A percentile compares a stretch with the other conserved stretches of the same genome.
Conservation (phyloP, 768 basidiomycete genomes). For the Amanita pseudoporphyria region DNA sequence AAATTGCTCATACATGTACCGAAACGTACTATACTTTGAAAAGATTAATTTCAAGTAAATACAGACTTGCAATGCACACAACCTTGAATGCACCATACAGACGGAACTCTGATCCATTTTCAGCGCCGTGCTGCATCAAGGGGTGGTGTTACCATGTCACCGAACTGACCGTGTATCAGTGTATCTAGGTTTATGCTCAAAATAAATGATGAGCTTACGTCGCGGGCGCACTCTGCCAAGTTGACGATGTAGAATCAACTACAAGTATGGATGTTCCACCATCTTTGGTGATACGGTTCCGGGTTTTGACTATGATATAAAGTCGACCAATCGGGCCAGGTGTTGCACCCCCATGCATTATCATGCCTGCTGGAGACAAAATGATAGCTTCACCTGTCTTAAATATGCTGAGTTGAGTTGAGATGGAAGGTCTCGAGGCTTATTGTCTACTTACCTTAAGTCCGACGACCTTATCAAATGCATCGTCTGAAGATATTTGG, state of each 20-base stretch:
- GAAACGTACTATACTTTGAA: no score
- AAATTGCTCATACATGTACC: no score
- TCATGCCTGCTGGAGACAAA: slow-evolving; percentile 55
- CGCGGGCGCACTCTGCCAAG: not conserved
- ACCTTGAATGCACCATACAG: no score
- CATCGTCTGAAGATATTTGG: slow-evolving; percentile 41
- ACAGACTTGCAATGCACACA: no score
- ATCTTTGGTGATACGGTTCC: slow-evolving; percentile 51
- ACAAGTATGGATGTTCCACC: slow-evolving; percentile 55
- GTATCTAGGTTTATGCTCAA: no score
- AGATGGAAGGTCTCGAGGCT: not conserved
- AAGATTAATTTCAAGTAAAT: no score
- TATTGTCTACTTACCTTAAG: slow-evolving; percentile 37
- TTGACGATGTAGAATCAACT: slow-evolving; percentile 13
- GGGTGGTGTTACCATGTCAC: no score
- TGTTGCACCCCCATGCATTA: slow-evolving; percentile 15
- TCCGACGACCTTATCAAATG: slow-evolving; percentile 56
- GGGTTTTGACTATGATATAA: slow-evolving; percentile 51
- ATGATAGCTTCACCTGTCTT: slow-evolving; percentile 69
- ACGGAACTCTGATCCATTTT: no score
- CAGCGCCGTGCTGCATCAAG: no score
- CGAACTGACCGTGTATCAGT: no score
- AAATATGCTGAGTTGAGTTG: slow-evolving; percentile 2
- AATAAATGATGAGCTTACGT: no score
- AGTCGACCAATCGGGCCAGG: slow-evolving; percentile 36